Evolutionary conservation across 2,329 filamentous ascomycete species (phyloP).

Genomic region (Torrubiella hemipterigena): DNA sequence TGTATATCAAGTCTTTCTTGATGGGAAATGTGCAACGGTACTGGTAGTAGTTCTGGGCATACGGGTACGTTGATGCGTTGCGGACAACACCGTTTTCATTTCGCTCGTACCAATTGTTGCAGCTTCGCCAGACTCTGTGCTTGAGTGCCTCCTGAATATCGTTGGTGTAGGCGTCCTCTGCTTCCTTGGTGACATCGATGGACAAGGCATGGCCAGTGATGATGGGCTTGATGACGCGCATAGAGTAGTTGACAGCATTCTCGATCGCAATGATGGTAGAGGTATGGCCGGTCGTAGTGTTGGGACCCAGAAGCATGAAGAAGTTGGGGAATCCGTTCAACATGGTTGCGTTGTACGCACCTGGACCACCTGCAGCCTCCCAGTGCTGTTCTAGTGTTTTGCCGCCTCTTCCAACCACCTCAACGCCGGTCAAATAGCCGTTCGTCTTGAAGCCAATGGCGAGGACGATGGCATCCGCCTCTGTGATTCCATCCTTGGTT

Average conservation of each 20-base stretch:
- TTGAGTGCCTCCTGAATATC: constrained; percentile 18
- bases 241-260: constrained; percentile 46
- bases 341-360: constrained; percentile 47
- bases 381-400: constrained; percentile 42
- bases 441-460: constrained; percentile 50
- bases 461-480: constrained; percentile 48
- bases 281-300: constrained; percentile 49
- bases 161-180: constrained; percentile 20
- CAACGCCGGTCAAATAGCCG: constrained; percentile 38
- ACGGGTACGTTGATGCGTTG: constrained; percentile 24
- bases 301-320: constrained; percentile 50
- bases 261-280: constrained; percentile 48
- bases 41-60: constrained; percentile 21
- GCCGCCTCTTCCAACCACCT: constrained; percentile 37
- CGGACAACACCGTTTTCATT: constrained; percentile 13
- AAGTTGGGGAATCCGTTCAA: constrained; percentile 54
- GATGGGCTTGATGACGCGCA: constrained; percentile 43
- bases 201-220: constrained; percentile 19
- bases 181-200: constrained; percentile 19
- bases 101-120: constrained; percentile 24
- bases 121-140: constrained; percentile 22
- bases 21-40: constrained; percentile 22
- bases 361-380: constrained; percentile 45
- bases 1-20: constrained; percentile 19
- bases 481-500: constrained; percentile 24